Conservation (phyloP, 1,284 basidiomycete species). For the Fistulina hepatica region DNA sequence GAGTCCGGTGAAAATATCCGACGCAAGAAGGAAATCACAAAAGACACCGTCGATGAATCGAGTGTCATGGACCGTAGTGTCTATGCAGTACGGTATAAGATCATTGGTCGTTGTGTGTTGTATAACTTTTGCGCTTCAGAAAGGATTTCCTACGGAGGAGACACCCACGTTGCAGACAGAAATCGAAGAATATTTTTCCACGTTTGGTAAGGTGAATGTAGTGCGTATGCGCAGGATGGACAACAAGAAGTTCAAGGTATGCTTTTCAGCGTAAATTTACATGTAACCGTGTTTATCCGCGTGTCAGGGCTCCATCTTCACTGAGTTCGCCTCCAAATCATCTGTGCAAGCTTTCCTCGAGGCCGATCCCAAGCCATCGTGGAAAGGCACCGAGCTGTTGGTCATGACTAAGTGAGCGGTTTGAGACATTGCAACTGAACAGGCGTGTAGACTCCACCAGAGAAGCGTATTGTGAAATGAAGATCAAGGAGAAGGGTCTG, state of each 20-base stretch:
- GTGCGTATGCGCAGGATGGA: constrained; percentile 81
- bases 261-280: constrained; percentile 8
- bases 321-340: constrained; percentile 74
- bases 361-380: constrained; percentile 70
- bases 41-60: constrained; percentile 48
- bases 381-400: constrained; percentile 63
- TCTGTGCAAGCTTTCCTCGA: constrained; percentile 70
- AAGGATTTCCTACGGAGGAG: constrained; percentile 77
- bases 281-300: not conserved
- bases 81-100: constrained; percentile 59
- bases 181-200: constrained; percentile 75
- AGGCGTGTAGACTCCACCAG: constrained; percentile 27
- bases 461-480: constrained; percentile 91
- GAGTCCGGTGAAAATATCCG: constrained; percentile 66
- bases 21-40: constrained; percentile 58
- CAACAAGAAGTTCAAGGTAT: constrained; percentile 76
- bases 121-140: constrained; percentile 36
- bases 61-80: constrained; percentile 57
- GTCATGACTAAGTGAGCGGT: constrained; percentile 76
- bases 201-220: constrained; percentile 76
- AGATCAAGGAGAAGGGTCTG: constrained; percentile 91
- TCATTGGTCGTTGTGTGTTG: not conserved
- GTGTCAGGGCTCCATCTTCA: constrained; percentile 82
- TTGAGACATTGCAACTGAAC: not conserved
- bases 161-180: constrained; percentile 59